Evolutionary conservation across 768 basidiomycete species (phyloP), one percentile per base, ranked within the genome.

Genomic region (Krasilnikovozyma curviuscula): DNA sequence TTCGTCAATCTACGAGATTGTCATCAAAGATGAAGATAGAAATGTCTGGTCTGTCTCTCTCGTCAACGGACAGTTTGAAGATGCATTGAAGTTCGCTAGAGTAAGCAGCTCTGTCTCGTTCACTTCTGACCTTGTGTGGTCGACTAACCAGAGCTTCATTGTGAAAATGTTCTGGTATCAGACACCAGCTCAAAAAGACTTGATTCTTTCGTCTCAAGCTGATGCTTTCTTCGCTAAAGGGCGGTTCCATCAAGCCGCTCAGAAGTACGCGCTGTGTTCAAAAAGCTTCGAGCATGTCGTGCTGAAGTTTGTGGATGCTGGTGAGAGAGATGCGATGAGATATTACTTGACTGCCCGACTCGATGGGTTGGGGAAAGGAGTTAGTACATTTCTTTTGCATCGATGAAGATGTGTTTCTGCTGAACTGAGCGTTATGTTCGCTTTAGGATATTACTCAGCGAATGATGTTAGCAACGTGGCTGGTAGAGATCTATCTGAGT

Each of bases 401-500:
- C n/a, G 37, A 7, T 7, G 9, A 23, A 23, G 7, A 8, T 7
- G 7, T 18, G n/a, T 23, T 9, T 7, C n/a, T 8, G 37, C 37
- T 38, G 37, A 38, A 7, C 37, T 18, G 37, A 40, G 23, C 6
- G 8, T 21, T 40, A 21, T 40, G 23, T 5, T 23, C 6, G 12
- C 6, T 40, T 27, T 48, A 95, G 89, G 86, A 93, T 57, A 56
- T 81, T 32, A 88, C 85, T 0, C 89, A 95, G 62, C 74, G 93
- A 33, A 88, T 88, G 80, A 86, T 97, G 78, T 68, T 98, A 18
- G 89, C 93, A 16, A 95, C 88, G 0, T 98, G 93, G 93, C 76
- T 98, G 12, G 80, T 93, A 27, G 93, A 98, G 64, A 85, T 97
- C 55, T 95, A 88, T 61, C 75, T 98, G 14, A 82, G 82, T 65